These are phyloP conservation scores for Paracamarosporium sp. DNA, from an alignment of 2,329 filamentous ascomycete species.

Conservation along the genomic window DNA sequence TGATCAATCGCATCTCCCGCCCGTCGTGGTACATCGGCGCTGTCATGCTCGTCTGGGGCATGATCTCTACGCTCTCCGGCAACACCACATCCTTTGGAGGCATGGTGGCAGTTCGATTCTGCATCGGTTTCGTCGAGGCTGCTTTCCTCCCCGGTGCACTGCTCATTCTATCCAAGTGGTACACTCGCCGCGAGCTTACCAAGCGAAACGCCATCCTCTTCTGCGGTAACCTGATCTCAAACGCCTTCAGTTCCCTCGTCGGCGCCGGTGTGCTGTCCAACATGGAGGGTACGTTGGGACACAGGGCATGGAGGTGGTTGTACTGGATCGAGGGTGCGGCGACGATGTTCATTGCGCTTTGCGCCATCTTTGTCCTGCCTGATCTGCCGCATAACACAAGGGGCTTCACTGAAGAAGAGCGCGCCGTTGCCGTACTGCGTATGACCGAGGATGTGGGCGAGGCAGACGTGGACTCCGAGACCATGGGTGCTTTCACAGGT, in stretches of 20 bases:
- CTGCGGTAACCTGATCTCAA: constrained; percentile 52
- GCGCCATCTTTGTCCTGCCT: constrained; percentile 38
- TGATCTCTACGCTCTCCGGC: constrained; percentile 46
- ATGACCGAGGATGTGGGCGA: constrained; percentile 60
- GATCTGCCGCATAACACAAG: constrained; percentile 49
- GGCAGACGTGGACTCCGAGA: constrained; percentile 47
- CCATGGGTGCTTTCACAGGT: constrained; percentile 61
- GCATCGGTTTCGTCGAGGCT: constrained; percentile 47
- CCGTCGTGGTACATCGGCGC: constrained; percentile 44
- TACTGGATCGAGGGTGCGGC: constrained; percentile 49
- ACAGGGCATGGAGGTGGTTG: constrained; percentile 49
- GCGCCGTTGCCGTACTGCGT: constrained; percentile 45
- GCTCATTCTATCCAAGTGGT: constrained; percentile 71
- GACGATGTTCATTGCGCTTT: constrained; percentile 41
- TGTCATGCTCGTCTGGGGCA: constrained; percentile 50
- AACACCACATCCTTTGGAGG: constrained; percentile 41
- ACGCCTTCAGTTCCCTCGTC: constrained; percentile 54
- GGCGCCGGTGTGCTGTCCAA: constrained; percentile 49
- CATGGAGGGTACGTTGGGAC: constrained; percentile 42
- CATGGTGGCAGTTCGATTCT: constrained; percentile 47
- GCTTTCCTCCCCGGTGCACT: constrained; percentile 68
- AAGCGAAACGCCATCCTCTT: constrained; percentile 49
- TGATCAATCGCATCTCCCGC: constrained; percentile 46
- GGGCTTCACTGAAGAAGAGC: constrained; percentile 57
- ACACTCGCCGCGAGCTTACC: constrained; percentile 62